phyloP scores from a whole-genome alignment of 176 grass and related monocot genomes.

The Microstegium vimineum region DNA sequence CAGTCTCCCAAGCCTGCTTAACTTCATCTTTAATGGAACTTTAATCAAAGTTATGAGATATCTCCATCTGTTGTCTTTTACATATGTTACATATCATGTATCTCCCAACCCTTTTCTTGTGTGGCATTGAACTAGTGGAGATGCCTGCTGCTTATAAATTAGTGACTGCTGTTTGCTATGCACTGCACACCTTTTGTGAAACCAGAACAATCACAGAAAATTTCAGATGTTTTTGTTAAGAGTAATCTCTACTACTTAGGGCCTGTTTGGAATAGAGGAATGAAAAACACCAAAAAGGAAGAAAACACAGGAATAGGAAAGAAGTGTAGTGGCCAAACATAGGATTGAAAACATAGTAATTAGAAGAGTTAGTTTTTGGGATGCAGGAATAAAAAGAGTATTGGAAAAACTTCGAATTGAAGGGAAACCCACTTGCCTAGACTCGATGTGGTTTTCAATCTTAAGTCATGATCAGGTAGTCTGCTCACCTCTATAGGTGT shows the following conservation, averaged over 20 bases:
- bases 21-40: background rate
- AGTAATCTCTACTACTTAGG: background rate
- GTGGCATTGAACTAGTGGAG: background rate
- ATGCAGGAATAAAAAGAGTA: background rate
- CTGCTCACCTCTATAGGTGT: background rate
- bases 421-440: background rate
- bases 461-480: background rate
- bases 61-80: background rate
- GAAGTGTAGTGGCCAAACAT: background rate
- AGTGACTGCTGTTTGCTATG: background rate
- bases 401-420: background rate
- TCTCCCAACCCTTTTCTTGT: background rate
- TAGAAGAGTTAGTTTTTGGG: background rate
- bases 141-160: background rate
- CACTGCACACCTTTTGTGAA: background rate
- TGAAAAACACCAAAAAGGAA: background rate
- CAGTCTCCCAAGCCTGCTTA: background rate
- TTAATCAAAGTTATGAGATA: background rate
- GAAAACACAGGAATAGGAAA: background rate
- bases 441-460: background rate
- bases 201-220: background rate
- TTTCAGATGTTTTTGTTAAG: background rate
- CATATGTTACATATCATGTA: background rate
- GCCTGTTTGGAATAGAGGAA: background rate
- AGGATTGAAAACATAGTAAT: background rate